Evolutionary conservation across 352 stramenopile genomes (phyloP).

Genomic region (Globisporangium okanoganense): DNA sequence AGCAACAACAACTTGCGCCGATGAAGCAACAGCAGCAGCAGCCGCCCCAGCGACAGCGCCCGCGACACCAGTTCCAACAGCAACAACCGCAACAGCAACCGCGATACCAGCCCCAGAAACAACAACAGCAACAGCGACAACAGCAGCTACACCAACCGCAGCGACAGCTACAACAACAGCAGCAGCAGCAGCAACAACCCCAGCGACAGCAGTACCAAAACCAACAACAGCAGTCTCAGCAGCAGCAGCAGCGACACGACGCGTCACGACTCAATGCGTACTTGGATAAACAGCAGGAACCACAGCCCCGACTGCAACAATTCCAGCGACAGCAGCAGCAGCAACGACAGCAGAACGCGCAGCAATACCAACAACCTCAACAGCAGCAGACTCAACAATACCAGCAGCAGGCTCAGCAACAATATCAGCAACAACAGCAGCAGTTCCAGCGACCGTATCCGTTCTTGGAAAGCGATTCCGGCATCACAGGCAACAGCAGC

Average conservation of each 20-base stretch:
- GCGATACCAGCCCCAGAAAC: constrained; percentile 12
- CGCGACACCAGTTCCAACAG: no score
- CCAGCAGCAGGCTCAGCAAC: not conserved
- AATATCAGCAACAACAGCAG: not conserved
- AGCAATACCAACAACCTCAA: not conserved
- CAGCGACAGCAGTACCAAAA: constrained; percentile 8
- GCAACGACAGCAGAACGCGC: not conserved
- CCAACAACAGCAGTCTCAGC: constrained; percentile 1
- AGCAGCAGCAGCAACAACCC: constrained; percentile 15
- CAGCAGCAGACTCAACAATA: not conserved
- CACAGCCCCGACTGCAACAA: not conserved
- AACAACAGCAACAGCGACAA: not conserved
- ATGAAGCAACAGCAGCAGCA: not conserved
- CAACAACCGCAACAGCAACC: not conserved
- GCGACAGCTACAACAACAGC: constrained; percentile 13
- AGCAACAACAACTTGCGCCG: not conserved
- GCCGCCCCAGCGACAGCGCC: no score
- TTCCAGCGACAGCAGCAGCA: not conserved
- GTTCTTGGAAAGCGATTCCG: constrained; percentile 8
- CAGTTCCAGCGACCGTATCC: not conserved
- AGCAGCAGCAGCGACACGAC: constrained; percentile 2
- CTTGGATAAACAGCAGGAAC: constrained; percentile 5
- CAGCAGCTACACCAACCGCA: not conserved
- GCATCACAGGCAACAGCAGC: not conserved
- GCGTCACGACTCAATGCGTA: no score